Evolutionary conservation across 2,329 filamentous ascomycete genomes (phyloP).

Genomic region (Piedraia hortae): DNA sequence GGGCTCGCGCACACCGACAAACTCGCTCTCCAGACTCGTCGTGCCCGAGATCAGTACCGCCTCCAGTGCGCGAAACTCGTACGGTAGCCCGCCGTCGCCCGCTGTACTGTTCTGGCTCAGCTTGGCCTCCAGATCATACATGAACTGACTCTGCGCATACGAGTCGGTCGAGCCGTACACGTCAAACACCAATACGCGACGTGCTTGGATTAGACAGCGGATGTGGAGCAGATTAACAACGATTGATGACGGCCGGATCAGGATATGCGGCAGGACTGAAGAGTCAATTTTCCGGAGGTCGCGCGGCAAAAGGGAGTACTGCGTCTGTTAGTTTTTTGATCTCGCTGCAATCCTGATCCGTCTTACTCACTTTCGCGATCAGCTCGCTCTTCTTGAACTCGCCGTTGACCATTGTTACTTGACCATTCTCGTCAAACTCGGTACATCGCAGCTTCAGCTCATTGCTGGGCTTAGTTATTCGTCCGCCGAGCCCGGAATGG

Average conservation of each 20-base stretch:
- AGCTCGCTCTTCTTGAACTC: slow-evolving; percentile 96
- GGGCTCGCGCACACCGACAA: slow-evolving; percentile 76
- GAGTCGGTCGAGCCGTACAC: slow-evolving; percentile 85
- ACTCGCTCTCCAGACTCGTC: slow-evolving; percentile 72
- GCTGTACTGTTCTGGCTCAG: slow-evolving; percentile 44
- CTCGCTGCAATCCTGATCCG: too few relatives aligned
- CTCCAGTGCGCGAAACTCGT: slow-evolving; percentile 89
- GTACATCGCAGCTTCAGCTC: slow-evolving; percentile 77
- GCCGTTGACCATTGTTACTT: slow-evolving; percentile 74
- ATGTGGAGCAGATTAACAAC: slow-evolving; percentile 90
- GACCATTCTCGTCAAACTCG: slow-evolving; percentile 75
- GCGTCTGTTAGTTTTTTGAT: background rate
- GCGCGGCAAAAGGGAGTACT: slow-evolving; percentile 72
- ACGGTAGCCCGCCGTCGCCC: slow-evolving; percentile 34
- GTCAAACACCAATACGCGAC: slow-evolving; percentile 84
- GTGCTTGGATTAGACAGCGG: slow-evolving; percentile 79
- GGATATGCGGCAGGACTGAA: slow-evolving; percentile 78
- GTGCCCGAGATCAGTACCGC: slow-evolving; percentile 87
- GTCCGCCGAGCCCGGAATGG: slow-evolving; percentile 29
- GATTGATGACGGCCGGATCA: slow-evolving; percentile 77
- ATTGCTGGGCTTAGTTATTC: slow-evolving; percentile 52
- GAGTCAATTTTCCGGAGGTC: slow-evolving; percentile 96
- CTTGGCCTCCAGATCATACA: slow-evolving; percentile 89
- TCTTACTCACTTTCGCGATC: slow-evolving; percentile 39
- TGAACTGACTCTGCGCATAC: slow-evolving; percentile 86